Evolutionary conservation across 2,329 filamentous ascomycete genomes (phyloP), one percentile per base, ranked within the genome.

Genomic region (Cyphellophora attinorum): DNA sequence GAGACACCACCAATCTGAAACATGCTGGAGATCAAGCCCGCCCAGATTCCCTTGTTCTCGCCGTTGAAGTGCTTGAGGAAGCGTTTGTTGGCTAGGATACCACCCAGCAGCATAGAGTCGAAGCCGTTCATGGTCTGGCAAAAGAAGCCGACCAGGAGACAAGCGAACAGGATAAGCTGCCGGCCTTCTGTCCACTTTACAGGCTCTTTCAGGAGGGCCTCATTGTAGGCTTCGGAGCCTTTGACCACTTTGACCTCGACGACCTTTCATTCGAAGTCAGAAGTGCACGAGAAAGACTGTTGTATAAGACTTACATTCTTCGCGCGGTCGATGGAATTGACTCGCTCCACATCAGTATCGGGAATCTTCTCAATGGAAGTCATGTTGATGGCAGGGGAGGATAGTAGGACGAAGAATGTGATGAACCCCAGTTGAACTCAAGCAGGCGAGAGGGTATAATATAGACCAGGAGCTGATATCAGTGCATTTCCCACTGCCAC

Each of bases 51-150:
- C 11, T 54, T 53, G 31, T 57, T 57, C 10, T 51, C 45, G 18
- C 58, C 62, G 21, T 60, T 41, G 51, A 65, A 68, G 45, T 59
- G 61, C 4, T 53, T 44, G 23, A 59, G 51, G 52, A 67, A 67
- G 11, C 48, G 42, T 31, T 43, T 48, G 54, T 74, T 73, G 25
- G 65, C 61, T 12, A 67, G 51, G 12, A 74, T 52, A 21, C 65
- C 65, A 37, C 65, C 67, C 47, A 74, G 70, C 32, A 78, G 61
- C 17, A 67, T 71, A 23, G 70, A 70, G 44, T 77, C 72, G 42
- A 70, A 76, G 17, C 72, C 72, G 50, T 74, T 73, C 61, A 69
- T 66, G 6, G 67, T 72, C 15, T 65, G 68, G 40, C 58, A 61
- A 42, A 63, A 58, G 48, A 61, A 65, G 19, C 58, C 61, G 14